Evolutionary conservation across 73 alveolate genomes (phyloP), one percentile per base, ranked within the genome.

Genomic region (Paramecium tetraurelia): DNA sequence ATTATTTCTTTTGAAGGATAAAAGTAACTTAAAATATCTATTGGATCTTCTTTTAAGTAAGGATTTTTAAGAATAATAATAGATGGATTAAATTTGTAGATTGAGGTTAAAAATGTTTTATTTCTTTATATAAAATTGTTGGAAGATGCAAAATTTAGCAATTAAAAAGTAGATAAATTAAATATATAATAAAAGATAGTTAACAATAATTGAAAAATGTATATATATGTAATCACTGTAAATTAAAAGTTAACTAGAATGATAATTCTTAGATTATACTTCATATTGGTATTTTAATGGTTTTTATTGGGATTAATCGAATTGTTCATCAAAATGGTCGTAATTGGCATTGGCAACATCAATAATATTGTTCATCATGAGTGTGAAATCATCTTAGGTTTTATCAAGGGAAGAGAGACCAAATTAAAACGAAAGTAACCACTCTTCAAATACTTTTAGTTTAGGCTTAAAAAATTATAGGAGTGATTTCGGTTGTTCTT

Each of bases 251-350:
- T 53, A 53, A 53, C 69, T 53, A 53, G 33, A 53, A 53, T 53
- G 33, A 53, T 53, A 53, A 53, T 53, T 53, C 31, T n/a, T 16
- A 53, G 5, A 21, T 27, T 68, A 16, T 75, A 75, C 57, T 75
- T 75, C 87, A 75, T 36, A 75, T 24, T 69, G 69, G 59, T 75
- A 75, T 40, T 75, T 75, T 75, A 75, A 75, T 33, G 87, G 87
- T 40, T 75, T 75, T 21, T 75, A 14, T n/a, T 40, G 20, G 18
- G 87, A 40, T 75, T 75, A 31, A 36, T 33, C 59, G 33, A 75
- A 75, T 36, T 21, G 29, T 75, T 75, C 87, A 75, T 75, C 87
- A 75, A 75, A 75, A 75, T 75, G 87, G 35, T 75, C 87, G 12
- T 75, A 75, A 40, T 75, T 75, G 2, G 87, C 58, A 36, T 21